Evolutionary conservation across 2,329 filamentous ascomycete genomes (phyloP).

Genomic region (Xylariaceae sp.): DNA sequence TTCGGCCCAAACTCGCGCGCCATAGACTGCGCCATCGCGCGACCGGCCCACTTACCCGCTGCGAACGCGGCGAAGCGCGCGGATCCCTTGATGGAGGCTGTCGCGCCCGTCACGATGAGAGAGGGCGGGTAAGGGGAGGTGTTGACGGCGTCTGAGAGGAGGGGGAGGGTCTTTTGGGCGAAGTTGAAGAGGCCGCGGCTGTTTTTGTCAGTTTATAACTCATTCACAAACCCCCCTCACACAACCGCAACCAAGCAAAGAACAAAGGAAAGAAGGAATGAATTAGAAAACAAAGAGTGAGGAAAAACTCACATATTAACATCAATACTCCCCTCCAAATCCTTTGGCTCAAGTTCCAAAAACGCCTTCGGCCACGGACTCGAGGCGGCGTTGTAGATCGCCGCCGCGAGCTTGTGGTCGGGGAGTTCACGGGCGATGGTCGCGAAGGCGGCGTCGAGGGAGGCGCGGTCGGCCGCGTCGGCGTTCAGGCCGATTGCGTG

Average conservation of each 20-base stretch:
- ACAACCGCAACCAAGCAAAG: too few species aligned
- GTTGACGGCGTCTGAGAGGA: conserved; percentile 53
- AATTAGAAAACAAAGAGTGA: too few species aligned
- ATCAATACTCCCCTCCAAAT: conserved; percentile 42
- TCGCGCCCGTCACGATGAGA: conserved; percentile 71
- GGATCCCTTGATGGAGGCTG: conserved; percentile 62
- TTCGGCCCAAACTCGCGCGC: conserved; percentile 70
- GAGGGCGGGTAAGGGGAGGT: conserved; percentile 56
- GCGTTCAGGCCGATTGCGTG: conserved; percentile 64
- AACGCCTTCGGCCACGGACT: conserved; percentile 50
- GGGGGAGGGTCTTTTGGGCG: conserved; percentile 58
- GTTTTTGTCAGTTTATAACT: background rate
- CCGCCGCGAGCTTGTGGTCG: conserved; percentile 53
- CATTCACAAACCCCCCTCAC: too few species aligned
- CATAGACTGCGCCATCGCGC: conserved; percentile 61
- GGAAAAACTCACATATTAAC: conserved; percentile 40
- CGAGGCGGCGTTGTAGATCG: conserved; percentile 64
- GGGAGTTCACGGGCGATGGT: conserved; percentile 55
- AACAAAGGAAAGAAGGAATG: too few species aligned
- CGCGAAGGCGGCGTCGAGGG: conserved; percentile 50
- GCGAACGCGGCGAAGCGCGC: conserved; percentile 61
- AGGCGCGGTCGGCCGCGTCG: conserved; percentile 48
- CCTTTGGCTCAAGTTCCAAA: conserved; percentile 46
- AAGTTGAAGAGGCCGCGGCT: conserved; percentile 64
- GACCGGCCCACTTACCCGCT: conserved; percentile 63